Evolutionary conservation across 495 filamentous ascomycete genomes (phyloP).

Genomic region (Talaromyces adpressus): DNA sequence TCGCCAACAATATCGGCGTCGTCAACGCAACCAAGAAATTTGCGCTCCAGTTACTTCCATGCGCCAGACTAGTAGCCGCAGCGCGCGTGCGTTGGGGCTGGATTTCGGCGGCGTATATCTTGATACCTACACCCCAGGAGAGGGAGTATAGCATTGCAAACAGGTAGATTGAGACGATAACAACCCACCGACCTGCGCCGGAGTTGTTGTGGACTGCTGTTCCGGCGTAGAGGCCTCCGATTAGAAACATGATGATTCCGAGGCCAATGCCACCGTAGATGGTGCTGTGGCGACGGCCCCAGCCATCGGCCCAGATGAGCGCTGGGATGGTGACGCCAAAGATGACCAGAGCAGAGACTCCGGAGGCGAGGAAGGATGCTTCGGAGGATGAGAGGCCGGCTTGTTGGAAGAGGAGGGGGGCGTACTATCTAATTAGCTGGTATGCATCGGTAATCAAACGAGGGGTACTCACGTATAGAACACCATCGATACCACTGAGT

Average conservation of each 20-base stretch:
- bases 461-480: slow-evolving; percentile 39
- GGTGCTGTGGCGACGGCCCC: slow-evolving; percentile 49
- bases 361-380: slow-evolving; percentile 48
- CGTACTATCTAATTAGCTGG: slow-evolving; percentile 30
- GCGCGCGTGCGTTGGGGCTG: slow-evolving; percentile 48
- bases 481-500: slow-evolving; percentile 41
- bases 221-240: slow-evolving; percentile 45
- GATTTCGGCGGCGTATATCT: slow-evolving; percentile 49
- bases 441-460: neutral
- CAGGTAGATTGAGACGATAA: slow-evolving; percentile 44
- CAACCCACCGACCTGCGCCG: slow-evolving; percentile 48
- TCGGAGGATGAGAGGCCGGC: slow-evolving; percentile 42
- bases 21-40: slow-evolving; percentile 62
- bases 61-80: slow-evolving; percentile 37
- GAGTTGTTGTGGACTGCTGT: slow-evolving; percentile 33
- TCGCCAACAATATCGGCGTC: slow-evolving; percentile 54
- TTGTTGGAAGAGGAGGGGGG: slow-evolving; percentile 45
- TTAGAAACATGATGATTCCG: slow-evolving; percentile 38
- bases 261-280: slow-evolving; percentile 49
- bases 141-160: slow-evolving; percentile 35
- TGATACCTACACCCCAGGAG: slow-evolving; percentile 49
- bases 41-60: slow-evolving; percentile 43
- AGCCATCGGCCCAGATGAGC: slow-evolving; percentile 49
- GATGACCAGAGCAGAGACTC: slow-evolving; percentile 46
- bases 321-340: slow-evolving; percentile 43